Conservation (phyloP, 2,329 filamentous ascomycete genomes). For the Aspergillus alliaceus region DNA sequence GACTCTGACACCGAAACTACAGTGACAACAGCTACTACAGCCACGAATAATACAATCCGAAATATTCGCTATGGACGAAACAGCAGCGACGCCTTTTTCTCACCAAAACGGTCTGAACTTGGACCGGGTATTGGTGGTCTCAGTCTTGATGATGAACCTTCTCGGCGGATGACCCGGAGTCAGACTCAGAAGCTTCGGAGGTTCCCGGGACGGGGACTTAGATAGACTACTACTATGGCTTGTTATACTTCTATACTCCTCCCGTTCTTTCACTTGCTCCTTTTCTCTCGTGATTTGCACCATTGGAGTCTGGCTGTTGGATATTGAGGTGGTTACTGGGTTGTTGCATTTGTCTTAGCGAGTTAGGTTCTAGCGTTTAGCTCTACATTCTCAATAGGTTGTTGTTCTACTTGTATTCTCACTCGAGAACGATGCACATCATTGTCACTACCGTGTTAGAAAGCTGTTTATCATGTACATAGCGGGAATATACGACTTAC, state of each 20-base stretch:
- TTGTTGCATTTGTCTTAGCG: neutral
- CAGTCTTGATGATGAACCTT: constrained; percentile 34
- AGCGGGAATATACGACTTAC: constrained; percentile 5
- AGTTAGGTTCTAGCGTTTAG: neutral
- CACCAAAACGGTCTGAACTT: constrained; percentile 32
- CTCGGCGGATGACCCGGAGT: constrained; percentile 36
- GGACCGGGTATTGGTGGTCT: constrained; percentile 33
- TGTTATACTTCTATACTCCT: neutral
- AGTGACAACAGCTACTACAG: constrained; percentile 31
- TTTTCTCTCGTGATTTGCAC: neutral
- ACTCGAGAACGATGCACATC: neutral
- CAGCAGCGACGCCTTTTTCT: constrained; percentile 23
- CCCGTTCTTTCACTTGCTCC: neutral
- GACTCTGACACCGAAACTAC: constrained; percentile 41
- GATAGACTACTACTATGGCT: neutral
- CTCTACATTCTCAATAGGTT: neutral
- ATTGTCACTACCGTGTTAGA: neutral
- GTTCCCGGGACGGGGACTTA: constrained; percentile 13
- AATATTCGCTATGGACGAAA: constrained; percentile 37
- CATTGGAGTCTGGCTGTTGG: neutral
- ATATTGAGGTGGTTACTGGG: neutral
- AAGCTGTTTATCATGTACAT: neutral
- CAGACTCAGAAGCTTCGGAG: constrained; percentile 29
- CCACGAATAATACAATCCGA: constrained; percentile 34
- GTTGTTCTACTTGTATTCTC: constrained; percentile 1